phyloP scores from a whole-genome alignment of 148 eudicot species.

The Hydrangea macrophylla region DNA sequence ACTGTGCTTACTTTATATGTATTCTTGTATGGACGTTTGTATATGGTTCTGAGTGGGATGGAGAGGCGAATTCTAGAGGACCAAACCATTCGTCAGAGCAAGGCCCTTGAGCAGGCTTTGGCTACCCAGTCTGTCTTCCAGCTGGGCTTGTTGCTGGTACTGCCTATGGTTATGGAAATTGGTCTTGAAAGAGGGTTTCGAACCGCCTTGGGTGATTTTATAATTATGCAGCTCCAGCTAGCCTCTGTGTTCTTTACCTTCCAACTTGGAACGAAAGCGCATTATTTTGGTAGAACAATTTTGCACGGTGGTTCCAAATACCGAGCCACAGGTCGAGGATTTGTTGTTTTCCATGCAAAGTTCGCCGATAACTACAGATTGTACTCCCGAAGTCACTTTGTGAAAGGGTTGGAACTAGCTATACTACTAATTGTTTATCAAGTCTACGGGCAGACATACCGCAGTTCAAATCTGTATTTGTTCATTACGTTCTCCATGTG shows the following conservation, averaged over 20 bases:
- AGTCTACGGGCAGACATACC: conserved; percentile 76
- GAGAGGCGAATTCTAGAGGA: conserved; percentile 69
- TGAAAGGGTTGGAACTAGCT: conserved; percentile 79
- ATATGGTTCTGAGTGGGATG: conserved; percentile 86
- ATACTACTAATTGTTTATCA: conserved; percentile 70
- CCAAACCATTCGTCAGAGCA: conserved; percentile 45
- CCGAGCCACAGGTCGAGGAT: conserved; percentile 97
- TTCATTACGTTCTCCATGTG: conserved; percentile 94
- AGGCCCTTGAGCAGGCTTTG: conserved; percentile 79
- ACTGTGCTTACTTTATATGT: conserved; percentile 82
- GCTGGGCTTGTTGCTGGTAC: conserved; percentile 75
- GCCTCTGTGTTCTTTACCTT: conserved; percentile 97
- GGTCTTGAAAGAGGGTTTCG: conserved; percentile 93
- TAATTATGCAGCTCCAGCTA: conserved; percentile 93
- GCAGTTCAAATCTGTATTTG: conserved; percentile 66
- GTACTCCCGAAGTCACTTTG: conserved; percentile 94
- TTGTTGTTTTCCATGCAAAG: conserved; percentile 95
- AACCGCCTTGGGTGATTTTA: conserved; percentile 85
- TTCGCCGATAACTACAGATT: conserved; percentile 92
- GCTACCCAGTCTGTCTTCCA: conserved; percentile 82
- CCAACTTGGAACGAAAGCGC: conserved; percentile 98
- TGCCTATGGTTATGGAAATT: conserved; percentile 98
- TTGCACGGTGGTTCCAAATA: conserved; percentile 97
- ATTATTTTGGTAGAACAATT: conserved; percentile 84
- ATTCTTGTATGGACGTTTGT: conserved; percentile 81